A percentile compares a stretch with the other conserved stretches of the same genome.
Conservation (phyloP, 2,329 filamentous ascomycete genomes). For the Colletotrichum euphorbiae region DNA sequence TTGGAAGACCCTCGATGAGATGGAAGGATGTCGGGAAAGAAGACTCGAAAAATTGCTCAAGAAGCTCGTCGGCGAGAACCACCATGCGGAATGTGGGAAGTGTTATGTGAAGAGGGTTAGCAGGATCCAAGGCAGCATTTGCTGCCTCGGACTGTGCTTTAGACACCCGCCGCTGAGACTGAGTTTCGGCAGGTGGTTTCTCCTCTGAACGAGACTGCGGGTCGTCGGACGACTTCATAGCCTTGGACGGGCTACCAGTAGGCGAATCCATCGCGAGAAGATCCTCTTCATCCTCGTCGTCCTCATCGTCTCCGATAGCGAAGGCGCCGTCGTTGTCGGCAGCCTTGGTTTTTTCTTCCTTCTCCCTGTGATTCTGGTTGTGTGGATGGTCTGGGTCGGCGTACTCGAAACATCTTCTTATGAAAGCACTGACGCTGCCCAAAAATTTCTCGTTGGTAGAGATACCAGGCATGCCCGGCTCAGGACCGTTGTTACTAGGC, state of each 20-base stretch:
- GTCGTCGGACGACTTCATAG: slow-evolving; percentile 51
- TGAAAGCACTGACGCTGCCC: slow-evolving; percentile 94
- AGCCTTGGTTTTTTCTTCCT: slow-evolving; percentile 44
- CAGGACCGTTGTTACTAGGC: slow-evolving; percentile 48
- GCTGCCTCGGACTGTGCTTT: slow-evolving; percentile 80
- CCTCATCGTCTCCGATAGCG: slow-evolving; percentile 80
- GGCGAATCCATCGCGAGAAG: slow-evolving; percentile 70
- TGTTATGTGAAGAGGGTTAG: slow-evolving; percentile 94
- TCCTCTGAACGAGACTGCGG: slow-evolving; percentile 39
- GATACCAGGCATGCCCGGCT: slow-evolving; percentile 60
- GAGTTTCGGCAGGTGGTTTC: slow-evolving; percentile 13
- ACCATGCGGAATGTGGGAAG: slow-evolving; percentile 99
- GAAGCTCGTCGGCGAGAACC: slow-evolving; percentile 91
- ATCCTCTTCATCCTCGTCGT: slow-evolving; percentile 73
- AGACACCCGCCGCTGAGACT: slow-evolving; percentile 57
- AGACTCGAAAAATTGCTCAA: slow-evolving; percentile 97
- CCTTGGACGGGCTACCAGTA: slow-evolving; percentile 54
- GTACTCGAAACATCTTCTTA: slow-evolving; percentile 96
- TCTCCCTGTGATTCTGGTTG: slow-evolving; percentile 59
- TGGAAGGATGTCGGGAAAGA: slow-evolving; percentile 95
- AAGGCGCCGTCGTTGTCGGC: slow-evolving; percentile 65
- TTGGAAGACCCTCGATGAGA: slow-evolving; percentile 73
- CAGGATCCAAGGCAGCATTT: slow-evolving; percentile 91
- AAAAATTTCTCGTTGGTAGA: slow-evolving; percentile 89
- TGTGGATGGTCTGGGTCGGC: slow-evolving; percentile 88